Evolutionary conservation across 2,329 filamentous ascomycete genomes (phyloP).

Genomic region (Ramichloridium luteum): DNA sequence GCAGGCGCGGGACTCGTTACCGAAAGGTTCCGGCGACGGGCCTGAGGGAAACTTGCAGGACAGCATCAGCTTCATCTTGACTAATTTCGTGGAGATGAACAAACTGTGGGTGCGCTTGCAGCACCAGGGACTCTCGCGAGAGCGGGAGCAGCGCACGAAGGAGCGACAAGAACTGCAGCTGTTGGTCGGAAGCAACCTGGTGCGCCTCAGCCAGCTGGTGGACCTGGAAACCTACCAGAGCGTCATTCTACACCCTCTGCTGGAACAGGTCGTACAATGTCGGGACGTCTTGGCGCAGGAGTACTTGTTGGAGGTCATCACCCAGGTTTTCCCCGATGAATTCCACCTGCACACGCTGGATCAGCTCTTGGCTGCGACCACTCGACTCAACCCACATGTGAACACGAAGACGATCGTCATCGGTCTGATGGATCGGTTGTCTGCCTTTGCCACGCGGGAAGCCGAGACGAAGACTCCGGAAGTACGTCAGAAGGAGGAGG

Average conservation of each 20-base stretch:
- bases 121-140: conserved; percentile 91
- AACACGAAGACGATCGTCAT: conserved; percentile 98
- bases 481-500: conserved; percentile 64
- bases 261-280: conserved; percentile 97
- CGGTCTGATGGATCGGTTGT: conserved; percentile 90
- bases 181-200: conserved; percentile 90
- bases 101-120: conserved; percentile 97
- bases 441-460: conserved; percentile 87
- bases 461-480: conserved; percentile 57
- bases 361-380: conserved; percentile 85
- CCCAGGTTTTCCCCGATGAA: conserved; percentile 96
- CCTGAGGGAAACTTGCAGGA: conserved; percentile 93
- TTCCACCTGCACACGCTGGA: conserved; percentile 96
- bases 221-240: conserved; percentile 91
- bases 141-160: conserved; percentile 83
- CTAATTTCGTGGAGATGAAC: conserved; percentile 99
- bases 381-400: conserved; percentile 85
- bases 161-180: conserved; percentile 92
- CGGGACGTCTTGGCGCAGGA: conserved; percentile 94
- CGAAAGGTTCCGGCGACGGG: conserved; percentile 69
- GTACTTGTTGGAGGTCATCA: conserved; percentile 95
- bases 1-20: conserved; percentile 81
- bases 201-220: conserved; percentile 86
- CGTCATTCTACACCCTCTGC: conserved; percentile 70
- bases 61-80: conserved; percentile 94